Evolutionary conservation across 768 basidiomycete genomes (phyloP).

Genomic region (Lentinula lateritia): DNA sequence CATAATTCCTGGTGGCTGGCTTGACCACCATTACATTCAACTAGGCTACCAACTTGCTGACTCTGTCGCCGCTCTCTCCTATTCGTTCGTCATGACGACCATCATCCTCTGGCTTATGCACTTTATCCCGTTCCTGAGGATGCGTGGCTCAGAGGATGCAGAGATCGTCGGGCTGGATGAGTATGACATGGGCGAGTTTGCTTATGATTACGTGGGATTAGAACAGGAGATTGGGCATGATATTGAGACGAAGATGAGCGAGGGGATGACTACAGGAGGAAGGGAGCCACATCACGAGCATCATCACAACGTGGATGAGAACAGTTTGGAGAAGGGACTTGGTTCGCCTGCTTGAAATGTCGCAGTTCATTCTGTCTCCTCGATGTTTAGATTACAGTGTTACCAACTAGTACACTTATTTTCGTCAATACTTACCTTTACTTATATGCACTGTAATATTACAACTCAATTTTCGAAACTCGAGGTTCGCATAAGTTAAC

Average conservation of each 20-base stretch:
- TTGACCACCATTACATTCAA: conserved; percentile 77
- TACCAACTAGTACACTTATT: too few relatives aligned
- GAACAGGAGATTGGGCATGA: conserved; percentile 50
- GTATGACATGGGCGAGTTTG: conserved; percentile 84
- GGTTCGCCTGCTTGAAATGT: not conserved
- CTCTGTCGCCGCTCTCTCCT: conserved; percentile 56
- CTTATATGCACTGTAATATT: too few relatives aligned
- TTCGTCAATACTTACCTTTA: too few relatives aligned
- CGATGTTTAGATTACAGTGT: too few relatives aligned
- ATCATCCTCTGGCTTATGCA: conserved; percentile 88
- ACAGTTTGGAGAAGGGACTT: conserved; percentile 2
- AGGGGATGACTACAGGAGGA: conserved; percentile 18
- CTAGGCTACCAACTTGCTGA: conserved; percentile 84
- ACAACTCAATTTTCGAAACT: too few relatives aligned
- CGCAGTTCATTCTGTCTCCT: too few relatives aligned
- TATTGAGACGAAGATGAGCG: conserved; percentile 13
- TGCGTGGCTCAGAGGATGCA: conserved; percentile 54
- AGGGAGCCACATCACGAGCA: conserved; percentile 28
- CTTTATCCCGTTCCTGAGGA: conserved; percentile 70
- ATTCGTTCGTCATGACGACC: conserved; percentile 62
- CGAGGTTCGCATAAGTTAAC: too few relatives aligned
- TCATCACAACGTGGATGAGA: not conserved
- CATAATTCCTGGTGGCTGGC: conserved; percentile 75
- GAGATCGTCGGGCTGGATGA: conserved; percentile 88
- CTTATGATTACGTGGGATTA: conserved; percentile 81